These are phyloP conservation scores for Teunomyces lycoperdinae DNA, from an alignment of 805 yeast genomes.

Conservation along the genomic window DNA sequence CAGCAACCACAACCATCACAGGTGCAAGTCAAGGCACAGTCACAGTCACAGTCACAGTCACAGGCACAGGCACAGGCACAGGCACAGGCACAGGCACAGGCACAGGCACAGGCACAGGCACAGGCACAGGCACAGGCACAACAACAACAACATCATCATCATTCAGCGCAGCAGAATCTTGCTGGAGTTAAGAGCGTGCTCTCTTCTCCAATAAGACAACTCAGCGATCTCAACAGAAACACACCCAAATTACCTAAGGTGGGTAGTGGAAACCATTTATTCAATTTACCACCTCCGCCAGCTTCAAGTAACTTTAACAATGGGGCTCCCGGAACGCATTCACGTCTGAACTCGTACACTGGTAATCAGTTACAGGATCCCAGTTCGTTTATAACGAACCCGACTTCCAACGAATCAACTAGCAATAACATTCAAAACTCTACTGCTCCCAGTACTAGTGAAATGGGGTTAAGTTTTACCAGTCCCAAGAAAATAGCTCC, in stretches of 20 bases:
- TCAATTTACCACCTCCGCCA: slow-evolving; percentile 35
- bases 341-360: slow-evolving; percentile 28
- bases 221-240: slow-evolving; percentile 16
- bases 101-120: slow-evolving; percentile 8
- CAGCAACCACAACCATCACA: slow-evolving; percentile 13
- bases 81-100: slow-evolving; percentile 1
- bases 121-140: slow-evolving; percentile 7
- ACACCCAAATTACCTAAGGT: slow-evolving; percentile 35
- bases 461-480: slow-evolving; percentile 36
- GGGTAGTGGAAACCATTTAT: slow-evolving; percentile 20
- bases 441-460: slow-evolving; percentile 29
- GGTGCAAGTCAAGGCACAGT: not conserved
- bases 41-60: slow-evolving; percentile 9
- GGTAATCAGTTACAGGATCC: slow-evolving; percentile 9
- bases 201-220: slow-evolving; percentile 33
- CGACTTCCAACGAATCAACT: slow-evolving; percentile 12
- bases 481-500: slow-evolving; percentile 43
- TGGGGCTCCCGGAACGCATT: slow-evolving; percentile 20
- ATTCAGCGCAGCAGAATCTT: slow-evolving; percentile 6
- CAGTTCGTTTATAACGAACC: slow-evolving; percentile 9
- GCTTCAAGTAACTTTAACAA: slow-evolving; percentile 13
- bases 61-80: slow-evolving; percentile 10
- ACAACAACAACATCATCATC: slow-evolving; percentile 9
- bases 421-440: slow-evolving; percentile 12
- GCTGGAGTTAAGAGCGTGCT: slow-evolving; percentile 39